Evolutionary conservation across 1,284 basidiomycete species (phyloP).

Genomic region (Apiotrichum siamense): DNA sequence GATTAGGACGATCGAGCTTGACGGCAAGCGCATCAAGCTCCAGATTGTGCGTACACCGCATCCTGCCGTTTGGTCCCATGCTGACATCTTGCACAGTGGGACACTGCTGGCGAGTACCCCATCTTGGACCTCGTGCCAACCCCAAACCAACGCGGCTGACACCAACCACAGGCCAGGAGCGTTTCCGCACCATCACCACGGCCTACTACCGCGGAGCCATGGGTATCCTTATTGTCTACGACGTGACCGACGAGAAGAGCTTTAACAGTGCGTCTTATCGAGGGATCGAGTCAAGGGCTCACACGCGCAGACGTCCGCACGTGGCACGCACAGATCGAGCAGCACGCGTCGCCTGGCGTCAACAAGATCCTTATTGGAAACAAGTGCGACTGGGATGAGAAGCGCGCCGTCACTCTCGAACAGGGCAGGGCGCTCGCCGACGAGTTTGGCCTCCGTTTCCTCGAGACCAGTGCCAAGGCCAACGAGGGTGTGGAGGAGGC

Average conservation of each 20-base stretch:
- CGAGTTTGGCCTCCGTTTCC: slow-evolving; percentile 84
- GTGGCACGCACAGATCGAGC: slow-evolving; percentile 98
- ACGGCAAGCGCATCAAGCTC: slow-evolving; percentile 99
- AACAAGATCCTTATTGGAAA: slow-evolving; percentile 99
- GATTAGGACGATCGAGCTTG: slow-evolving; percentile 97
- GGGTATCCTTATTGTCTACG: slow-evolving; percentile 98
- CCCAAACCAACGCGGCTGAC: background rate
- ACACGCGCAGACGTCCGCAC: slow-evolving; percentile 78
- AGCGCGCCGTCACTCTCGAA: slow-evolving; percentile 75
- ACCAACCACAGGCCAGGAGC: slow-evolving; percentile 67
- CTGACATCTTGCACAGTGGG: slow-evolving; percentile 69
- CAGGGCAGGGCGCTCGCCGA: slow-evolving; percentile 66
- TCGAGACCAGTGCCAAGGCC: slow-evolving; percentile 96
- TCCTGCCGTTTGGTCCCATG: too few species aligned
- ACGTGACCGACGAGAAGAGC: slow-evolving; percentile 95
- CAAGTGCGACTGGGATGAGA: slow-evolving; percentile 98
- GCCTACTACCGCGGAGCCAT: slow-evolving; percentile 99
- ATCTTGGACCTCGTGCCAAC: background rate
- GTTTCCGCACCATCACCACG: slow-evolving; percentile 98
- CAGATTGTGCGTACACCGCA: too few species aligned
- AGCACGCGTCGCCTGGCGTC: slow-evolving; percentile 96
- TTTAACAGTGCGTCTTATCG: slow-evolving; percentile 74
- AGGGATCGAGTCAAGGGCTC: too few species aligned
- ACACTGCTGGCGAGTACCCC: slow-evolving; percentile 65
- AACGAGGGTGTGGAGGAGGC: slow-evolving; percentile 99